Evolutionary conservation across 108 stramenopile genomes (phyloP), one percentile per base, ranked within the genome.

Genomic region (Cyclotella kingstonii): DNA sequence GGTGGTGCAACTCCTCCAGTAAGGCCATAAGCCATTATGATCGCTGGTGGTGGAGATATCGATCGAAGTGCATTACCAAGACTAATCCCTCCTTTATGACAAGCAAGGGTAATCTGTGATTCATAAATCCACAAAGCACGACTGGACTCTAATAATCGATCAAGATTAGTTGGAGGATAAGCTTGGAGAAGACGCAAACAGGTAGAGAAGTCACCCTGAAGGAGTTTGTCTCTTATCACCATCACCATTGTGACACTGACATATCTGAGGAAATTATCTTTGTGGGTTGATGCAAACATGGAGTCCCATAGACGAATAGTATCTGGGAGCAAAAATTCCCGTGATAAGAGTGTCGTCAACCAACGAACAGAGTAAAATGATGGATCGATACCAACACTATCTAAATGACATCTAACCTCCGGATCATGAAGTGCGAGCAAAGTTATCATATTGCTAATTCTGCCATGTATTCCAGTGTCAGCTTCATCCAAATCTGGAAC

Each of bases 261-360:
- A 58, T 94, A 93, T n/a, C 94, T 79, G 23, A 96, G 64, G 50
- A 94, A 95, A 38, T 87, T 84, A 56, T 91, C 94, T 63, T 95
- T 93, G 63, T 93, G 89, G 2, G 89, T 90, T 22, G 84, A 80
- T 18, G 96, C 85, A 60, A 98, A 97, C 78, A 98, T 90, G 62
- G 76, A 77, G 66, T 98, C 98, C 98, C 98, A 98, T 12, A 98
- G 77, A 12, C 96, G 93, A 50, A 98, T 95, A 9, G 96, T 98
- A 79, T 97, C 96, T 2, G 87, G 93, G 27, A 98, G 76, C 10
- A 88, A 63, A 52, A 98, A 96, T 66, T 98, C 98, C 47, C 98
- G 74, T 19, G 93, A 91, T n/a, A 98, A 69, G 25, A 98, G 77
- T 6, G 98, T 97, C 10, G 98, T 98, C 41, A 96, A 61, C 98